phyloP scores from a whole-genome alignment of 2,329 filamentous ascomycete genomes.

The Colletotrichum tropicale region DNA sequence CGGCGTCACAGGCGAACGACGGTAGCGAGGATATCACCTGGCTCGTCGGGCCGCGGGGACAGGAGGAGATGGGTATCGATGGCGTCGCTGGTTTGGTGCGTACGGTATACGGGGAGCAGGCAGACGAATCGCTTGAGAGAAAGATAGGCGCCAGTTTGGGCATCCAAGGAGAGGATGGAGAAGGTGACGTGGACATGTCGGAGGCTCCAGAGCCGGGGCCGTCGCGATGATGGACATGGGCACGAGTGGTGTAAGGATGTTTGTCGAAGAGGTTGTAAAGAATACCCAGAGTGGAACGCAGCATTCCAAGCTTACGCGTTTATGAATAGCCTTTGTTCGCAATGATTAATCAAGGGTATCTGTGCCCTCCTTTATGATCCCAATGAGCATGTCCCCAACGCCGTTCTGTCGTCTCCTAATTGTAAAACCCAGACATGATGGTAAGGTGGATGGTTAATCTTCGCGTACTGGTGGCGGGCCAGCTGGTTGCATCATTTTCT shows the following conservation, averaged over 20 bases:
- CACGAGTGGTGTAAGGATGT: conserved; percentile 6
- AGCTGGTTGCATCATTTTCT: conserved; percentile 72
- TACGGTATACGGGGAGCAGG: conserved; percentile 58
- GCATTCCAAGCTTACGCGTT: not conserved
- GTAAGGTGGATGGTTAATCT: conserved; percentile 29
- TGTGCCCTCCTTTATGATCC: conserved; percentile 1
- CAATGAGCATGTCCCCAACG: conserved; percentile 4
- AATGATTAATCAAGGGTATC: conserved; percentile 55
- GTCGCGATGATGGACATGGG: conserved; percentile 23
- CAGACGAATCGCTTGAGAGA: conserved; percentile 59
- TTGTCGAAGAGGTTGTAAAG: not conserved
- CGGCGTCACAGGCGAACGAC: conserved; percentile 48
- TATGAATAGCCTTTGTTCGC: not conserved
- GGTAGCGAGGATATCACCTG: conserved; percentile 83
- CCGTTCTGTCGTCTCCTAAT: not conserved
- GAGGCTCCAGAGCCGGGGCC: conserved; percentile 6
- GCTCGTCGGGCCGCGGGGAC: conserved; percentile 83
- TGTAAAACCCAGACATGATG: not conserved
- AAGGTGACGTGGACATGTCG: conserved; percentile 19
- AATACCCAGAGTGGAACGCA: not conserved
- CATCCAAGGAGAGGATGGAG: conserved; percentile 36
- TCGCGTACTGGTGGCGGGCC: conserved; percentile 63
- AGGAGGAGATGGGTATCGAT: conserved; percentile 80
- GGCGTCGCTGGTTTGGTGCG: conserved; percentile 75
- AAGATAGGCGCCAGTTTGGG: conserved; percentile 68